phyloP scores from a whole-genome alignment of 2,329 filamentous ascomycete species.

The Xylariaceae sp. region DNA sequence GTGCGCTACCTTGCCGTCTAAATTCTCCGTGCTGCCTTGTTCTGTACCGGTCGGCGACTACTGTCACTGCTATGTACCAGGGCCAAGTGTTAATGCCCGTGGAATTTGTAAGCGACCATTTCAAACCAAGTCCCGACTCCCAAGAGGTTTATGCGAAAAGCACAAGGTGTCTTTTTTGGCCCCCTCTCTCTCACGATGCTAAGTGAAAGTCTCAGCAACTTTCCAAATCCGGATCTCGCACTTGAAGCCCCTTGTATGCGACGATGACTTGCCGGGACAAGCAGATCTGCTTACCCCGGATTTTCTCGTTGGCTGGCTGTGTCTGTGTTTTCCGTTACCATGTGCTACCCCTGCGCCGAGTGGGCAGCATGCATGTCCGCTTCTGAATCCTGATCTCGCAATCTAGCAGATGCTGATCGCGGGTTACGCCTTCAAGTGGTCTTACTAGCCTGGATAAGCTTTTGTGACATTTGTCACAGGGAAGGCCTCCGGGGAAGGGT shows the following conservation, averaged over 20 bases:
- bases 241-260: constrained; percentile 1
- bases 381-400: constrained; percentile 10
- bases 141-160: background rate
- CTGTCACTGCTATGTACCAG: background rate
- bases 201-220: no score
- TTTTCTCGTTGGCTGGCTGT: constrained; percentile 16
- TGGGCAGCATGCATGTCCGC: constrained; percentile 28
- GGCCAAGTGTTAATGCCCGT: background rate
- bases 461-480: constrained; percentile 13
- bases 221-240: background rate
- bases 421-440: constrained; percentile 2
- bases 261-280: background rate
- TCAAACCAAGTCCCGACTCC: no score
- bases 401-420: constrained; percentile 24
- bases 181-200: no score
- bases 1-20: constrained; percentile 15
- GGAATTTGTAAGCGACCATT: background rate
- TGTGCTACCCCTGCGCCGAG: constrained; percentile 32
- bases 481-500: constrained; percentile 9
- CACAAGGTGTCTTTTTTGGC: no score
- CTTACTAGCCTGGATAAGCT: background rate
- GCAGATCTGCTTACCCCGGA: constrained; percentile 17
- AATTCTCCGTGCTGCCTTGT: background rate
- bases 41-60: constrained; percentile 1
- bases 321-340: constrained; percentile 26